These are phyloP conservation scores for Dioscorea cayenensis DNA, from an alignment of 116 monocot species.

Conservation along the genomic window DNA sequence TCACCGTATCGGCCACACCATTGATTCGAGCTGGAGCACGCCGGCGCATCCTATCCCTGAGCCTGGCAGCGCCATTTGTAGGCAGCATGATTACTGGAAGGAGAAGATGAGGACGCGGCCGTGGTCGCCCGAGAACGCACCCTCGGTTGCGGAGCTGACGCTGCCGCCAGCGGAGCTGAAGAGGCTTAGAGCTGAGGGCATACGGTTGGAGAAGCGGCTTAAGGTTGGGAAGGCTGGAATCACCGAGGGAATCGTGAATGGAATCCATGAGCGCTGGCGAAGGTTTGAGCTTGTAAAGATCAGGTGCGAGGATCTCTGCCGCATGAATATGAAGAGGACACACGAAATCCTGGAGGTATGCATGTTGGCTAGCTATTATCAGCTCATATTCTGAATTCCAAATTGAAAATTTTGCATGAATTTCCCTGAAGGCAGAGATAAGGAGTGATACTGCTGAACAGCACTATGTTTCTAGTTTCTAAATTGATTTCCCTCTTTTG, in stretches of 20 bases:
- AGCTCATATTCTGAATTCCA: neutral
- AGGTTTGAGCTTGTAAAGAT: slow-evolving; percentile 82
- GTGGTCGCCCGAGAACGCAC: slow-evolving; percentile 11
- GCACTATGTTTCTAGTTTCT: too few relatives aligned
- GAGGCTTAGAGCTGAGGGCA: slow-evolving; percentile 48
- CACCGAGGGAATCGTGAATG: slow-evolving; percentile 93
- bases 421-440: too few relatives aligned
- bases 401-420: too few relatives aligned
- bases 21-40: slow-evolving; percentile 81
- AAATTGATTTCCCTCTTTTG: too few relatives aligned
- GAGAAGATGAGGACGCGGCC: slow-evolving; percentile 10
- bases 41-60: slow-evolving; percentile 63
- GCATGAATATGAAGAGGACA: slow-evolving; percentile 95
- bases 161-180: slow-evolving; percentile 45
- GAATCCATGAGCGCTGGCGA: slow-evolving; percentile 92
- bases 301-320: slow-evolving; percentile 75
- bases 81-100: slow-evolving; percentile 35
- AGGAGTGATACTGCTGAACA: too few relatives aligned
- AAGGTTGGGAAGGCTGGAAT: slow-evolving; percentile 90
- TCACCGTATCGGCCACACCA: slow-evolving; percentile 64
- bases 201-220: slow-evolving; percentile 44
- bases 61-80: slow-evolving; percentile 37
- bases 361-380: neutral
- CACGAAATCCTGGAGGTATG: slow-evolving; percentile 90
- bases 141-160: slow-evolving; percentile 62